phyloP scores from a whole-genome alignment of 495 filamentous ascomycete species.

The Opeltia flavorubescens region DNA sequence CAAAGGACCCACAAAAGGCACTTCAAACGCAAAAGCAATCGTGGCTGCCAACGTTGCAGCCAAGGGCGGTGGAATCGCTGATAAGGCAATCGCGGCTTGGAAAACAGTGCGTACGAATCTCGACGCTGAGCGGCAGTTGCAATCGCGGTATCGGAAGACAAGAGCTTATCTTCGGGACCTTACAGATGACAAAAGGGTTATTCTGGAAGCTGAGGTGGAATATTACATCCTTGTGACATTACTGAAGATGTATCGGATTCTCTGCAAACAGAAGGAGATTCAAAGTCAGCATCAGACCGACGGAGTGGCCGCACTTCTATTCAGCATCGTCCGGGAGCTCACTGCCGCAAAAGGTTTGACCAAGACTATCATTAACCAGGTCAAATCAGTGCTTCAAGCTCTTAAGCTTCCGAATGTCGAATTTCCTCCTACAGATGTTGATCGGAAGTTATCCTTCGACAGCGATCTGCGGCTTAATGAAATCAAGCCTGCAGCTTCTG shows the following conservation, averaged over 20 bases:
- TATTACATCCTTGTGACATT: conserved; percentile 25
- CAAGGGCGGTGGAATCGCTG: conserved; percentile 19
- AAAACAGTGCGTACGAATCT: conserved; percentile 16
- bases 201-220: conserved; percentile 24
- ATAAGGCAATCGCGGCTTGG: conserved; percentile 22
- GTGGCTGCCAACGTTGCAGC: conserved; percentile 23
- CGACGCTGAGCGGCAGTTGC: conserved; percentile 15
- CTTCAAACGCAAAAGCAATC: conserved; percentile 1
- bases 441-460: conserved; percentile 25
- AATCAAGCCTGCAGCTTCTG: conserved; percentile 13
- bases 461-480: conserved; percentile 15
- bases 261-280: conserved; percentile 18
- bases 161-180: conserved; percentile 20
- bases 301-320: conserved; percentile 12
- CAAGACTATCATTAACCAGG: conserved; percentile 17
- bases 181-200: conserved; percentile 9
- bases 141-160: conserved; percentile 20
- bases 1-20: conserved; percentile 17
- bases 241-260: conserved; percentile 16
- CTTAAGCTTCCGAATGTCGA: conserved; percentile 20
- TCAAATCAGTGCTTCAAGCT: conserved; percentile 15
- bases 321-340: conserved; percentile 10
- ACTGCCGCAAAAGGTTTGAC: conserved; percentile 14
- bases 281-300: conserved; percentile 8
- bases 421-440: conserved; percentile 6